Evolutionary conservation across 2,329 filamentous ascomycete species (phyloP).

Genomic region (Phaeophleospora eucalypticola): DNA sequence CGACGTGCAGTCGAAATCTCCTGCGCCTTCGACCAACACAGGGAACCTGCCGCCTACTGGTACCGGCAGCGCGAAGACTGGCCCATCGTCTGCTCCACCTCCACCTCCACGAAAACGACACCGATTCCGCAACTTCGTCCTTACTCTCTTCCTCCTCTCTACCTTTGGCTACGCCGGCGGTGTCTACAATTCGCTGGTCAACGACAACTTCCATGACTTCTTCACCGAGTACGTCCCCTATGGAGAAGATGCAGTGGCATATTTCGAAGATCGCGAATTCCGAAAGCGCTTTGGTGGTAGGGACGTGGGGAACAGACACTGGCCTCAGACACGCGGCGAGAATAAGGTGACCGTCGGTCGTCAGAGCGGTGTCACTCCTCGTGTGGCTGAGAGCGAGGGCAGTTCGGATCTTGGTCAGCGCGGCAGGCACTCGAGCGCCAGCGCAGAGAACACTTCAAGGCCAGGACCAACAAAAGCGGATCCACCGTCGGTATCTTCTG

Average conservation of each 20-base stretch:
- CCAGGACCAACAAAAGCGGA: conserved; percentile 22
- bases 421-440: conserved; percentile 60
- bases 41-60: conserved; percentile 29
- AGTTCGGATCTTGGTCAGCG: conserved; percentile 36
- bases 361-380: conserved; percentile 80
- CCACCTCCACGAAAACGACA: conserved; percentile 60
- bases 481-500: background rate
- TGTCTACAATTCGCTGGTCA: conserved; percentile 87
- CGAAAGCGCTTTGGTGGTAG: conserved; percentile 71
- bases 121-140: conserved; percentile 70
- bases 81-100: conserved; percentile 40
- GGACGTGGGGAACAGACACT: conserved; percentile 37
- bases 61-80: conserved; percentile 37
- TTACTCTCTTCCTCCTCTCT: conserved; percentile 72
- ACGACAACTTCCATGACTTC: conserved; percentile 98
- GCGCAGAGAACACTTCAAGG: conserved; percentile 40
- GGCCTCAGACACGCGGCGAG: conserved; percentile 51
- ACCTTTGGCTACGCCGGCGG: conserved; percentile 79
- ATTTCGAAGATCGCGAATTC: conserved; percentile 93
- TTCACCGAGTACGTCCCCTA: conserved; percentile 96
- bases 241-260: conserved; percentile 89
- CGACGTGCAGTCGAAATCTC: conserved; percentile 18
- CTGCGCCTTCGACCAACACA: conserved; percentile 22
- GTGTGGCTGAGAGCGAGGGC: conserved; percentile 58
- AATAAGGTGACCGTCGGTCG: conserved; percentile 77